A percentile compares a stretch with the other conserved stretches of the same genome.
These are phyloP conservation scores for Apiotrichum domesticum DNA, from an alignment of 1,284 basidiomycete genomes.

Conservation along the genomic window DNA sequence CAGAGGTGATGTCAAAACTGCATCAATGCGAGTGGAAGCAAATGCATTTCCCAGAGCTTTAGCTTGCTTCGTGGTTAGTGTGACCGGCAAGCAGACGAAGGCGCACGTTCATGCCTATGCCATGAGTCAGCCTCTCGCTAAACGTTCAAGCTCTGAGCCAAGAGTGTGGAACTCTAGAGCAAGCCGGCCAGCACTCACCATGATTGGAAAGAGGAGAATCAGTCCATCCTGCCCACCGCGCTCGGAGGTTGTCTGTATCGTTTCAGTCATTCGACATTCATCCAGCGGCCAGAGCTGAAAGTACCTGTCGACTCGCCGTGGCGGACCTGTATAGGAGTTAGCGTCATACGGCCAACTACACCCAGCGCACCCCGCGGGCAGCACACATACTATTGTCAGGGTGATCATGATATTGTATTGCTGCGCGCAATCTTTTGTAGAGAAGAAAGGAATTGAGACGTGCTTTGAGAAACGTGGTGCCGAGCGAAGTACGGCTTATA, in stretches of 20 bases:
- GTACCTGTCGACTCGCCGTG: conserved; percentile 71
- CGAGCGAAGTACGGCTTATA: too few relatives aligned
- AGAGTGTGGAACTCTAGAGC: not conserved
- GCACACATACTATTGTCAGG: conserved; percentile 40
- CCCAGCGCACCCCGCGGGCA: not conserved
- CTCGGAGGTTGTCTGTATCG: conserved; percentile 43
- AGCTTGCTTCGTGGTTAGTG: conserved; percentile 60
- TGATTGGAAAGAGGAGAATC: conserved; percentile 77
- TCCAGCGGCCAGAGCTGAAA: conserved; percentile 33
- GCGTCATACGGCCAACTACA: too few relatives aligned
- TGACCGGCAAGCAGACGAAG: conserved; percentile 7
- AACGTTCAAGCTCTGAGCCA: conserved; percentile 3
- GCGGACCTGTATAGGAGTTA: conserved; percentile 53
- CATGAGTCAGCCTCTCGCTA: not conserved
- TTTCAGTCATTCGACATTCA: not conserved
- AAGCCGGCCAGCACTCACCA: conserved; percentile 51
- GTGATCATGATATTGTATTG: conserved; percentile 41
- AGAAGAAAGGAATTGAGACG: too few relatives aligned
- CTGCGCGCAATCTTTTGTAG: too few relatives aligned
- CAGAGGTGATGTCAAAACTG: conserved; percentile 73
- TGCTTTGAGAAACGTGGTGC: too few relatives aligned
- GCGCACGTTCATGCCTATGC: conserved; percentile 59
- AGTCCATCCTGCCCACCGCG: conserved; percentile 72
- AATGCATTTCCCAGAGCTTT: conserved; percentile 65
- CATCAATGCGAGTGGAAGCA: conserved; percentile 55